Conservation (phyloP, 345 rosid species). For the Erodium maritimum region DNA sequence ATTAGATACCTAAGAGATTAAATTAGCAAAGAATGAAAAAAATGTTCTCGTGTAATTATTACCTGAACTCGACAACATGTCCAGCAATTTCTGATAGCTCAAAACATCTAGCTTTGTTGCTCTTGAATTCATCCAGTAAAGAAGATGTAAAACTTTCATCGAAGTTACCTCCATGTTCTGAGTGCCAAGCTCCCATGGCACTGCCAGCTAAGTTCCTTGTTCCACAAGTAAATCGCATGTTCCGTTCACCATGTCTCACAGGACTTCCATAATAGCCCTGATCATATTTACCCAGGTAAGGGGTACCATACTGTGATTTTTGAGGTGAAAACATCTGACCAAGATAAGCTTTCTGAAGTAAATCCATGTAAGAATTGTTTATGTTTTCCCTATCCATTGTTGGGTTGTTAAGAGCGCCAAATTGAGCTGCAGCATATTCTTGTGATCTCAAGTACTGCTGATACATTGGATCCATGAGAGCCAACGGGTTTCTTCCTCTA, state of each 20-base stretch:
- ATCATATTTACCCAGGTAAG: constrained; percentile 35
- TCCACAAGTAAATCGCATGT: constrained; percentile 37
- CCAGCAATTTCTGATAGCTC: constrained; percentile 56
- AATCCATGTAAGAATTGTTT: constrained; percentile 44
- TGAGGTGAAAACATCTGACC: constrained; percentile 31
- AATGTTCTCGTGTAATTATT: background rate
- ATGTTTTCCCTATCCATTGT: constrained; percentile 26
- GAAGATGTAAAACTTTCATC: constrained; percentile 46
- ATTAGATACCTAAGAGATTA: background rate
- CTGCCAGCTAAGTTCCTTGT: constrained; percentile 38
- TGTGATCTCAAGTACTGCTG: constrained; percentile 39
- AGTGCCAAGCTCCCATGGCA: constrained; percentile 45
- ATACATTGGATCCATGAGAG: constrained; percentile 30
- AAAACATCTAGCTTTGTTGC: constrained; percentile 60
- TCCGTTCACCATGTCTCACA: constrained; percentile 38
- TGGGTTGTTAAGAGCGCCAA: constrained; percentile 32
- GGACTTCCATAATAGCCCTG: constrained; percentile 41
- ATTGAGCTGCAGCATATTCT: constrained; percentile 40
- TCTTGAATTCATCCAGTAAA: constrained; percentile 56
- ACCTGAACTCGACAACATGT: constrained; percentile 80
- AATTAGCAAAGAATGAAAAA: background rate
- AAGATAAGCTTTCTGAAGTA: constrained; percentile 42
- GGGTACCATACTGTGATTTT: constrained; percentile 38
- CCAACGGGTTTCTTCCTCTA: constrained; percentile 34
- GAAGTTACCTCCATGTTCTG: constrained; percentile 30